Evolutionary conservation across 176 grass and related monocot species (phyloP), one percentile per base, ranked within the genome.

Genomic region (Rhynchospora breviuscula): DNA sequence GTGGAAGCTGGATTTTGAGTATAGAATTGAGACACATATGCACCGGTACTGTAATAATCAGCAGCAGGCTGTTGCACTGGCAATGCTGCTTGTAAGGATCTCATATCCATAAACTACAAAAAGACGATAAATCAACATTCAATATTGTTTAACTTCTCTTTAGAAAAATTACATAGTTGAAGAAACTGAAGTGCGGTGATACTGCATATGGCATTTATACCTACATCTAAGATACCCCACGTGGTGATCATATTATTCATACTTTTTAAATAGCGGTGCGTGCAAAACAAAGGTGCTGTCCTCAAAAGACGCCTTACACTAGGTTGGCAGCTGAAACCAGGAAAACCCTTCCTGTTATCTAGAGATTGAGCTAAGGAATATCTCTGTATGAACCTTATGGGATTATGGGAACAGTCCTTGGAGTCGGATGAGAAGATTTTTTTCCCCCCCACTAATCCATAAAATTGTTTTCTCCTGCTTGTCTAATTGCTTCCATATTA

Each of bases 21-120:
- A 79, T 90, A 85, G 87, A 88, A 93, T 68, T 88, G 48, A 33
- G 89, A 68, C 23, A 66, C 60, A 84, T 90, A 85, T 84, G 67
- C 81, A 10, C 48, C 51, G 18, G 68, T 62, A 62, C 60, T 64
- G 79, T 66, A 65, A 69, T 89, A 89, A 67, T 94, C 89, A 22
- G 31, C 14, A 8, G 85, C 83, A 62, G 78, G 63, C 75, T 79
- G 84, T 76, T 83, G 47, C 88, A 89, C 86, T 67, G 92, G 88
- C 63, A 98, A 86, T 71, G 85, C 59, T 76, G 81, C 79, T 78
- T 98, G 90, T 75, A 91, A 81, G 9, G 86, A 93, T 79, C 88
- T 87, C 89, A 93, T 90, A 85, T 98, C 92, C 89, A 95, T 85
- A 59, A 94, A 93, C 95, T 98, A 87, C 78, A 87, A 83, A 80